phyloP scores from a whole-genome alignment of 108 stramenopile genomes.

The Asterionellopsis glacialis region DNA sequence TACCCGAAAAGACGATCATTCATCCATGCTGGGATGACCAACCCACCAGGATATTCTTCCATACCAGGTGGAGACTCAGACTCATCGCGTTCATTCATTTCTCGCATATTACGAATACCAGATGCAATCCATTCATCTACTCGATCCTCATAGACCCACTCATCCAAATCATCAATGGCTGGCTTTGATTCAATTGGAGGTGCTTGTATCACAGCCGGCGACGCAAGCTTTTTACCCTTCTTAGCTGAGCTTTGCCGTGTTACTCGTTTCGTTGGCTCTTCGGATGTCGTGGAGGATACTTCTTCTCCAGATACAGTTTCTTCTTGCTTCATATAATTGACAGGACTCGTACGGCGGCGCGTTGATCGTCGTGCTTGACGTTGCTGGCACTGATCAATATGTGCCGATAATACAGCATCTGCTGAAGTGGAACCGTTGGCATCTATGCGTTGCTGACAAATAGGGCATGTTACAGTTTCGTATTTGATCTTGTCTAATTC shows the following conservation, averaged over 20 bases:
- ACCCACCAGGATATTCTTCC: constrained; percentile 54
- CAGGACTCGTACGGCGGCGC: not conserved
- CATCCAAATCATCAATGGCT: constrained; percentile 64
- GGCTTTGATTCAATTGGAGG: not conserved
- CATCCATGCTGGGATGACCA: constrained; percentile 75
- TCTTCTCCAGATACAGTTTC: no score
- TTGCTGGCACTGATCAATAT: constrained; percentile 8
- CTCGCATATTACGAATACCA: constrained; percentile 55
- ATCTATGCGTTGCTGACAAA: not conserved
- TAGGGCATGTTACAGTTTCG: not conserved
- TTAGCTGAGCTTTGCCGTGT: not conserved
- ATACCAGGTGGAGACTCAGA: constrained; percentile 58
- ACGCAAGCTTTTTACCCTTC: not conserved
- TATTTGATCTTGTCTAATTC: no score
- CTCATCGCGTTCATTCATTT: constrained; percentile 67
- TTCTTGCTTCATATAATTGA: no score
- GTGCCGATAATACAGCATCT: constrained; percentile 1
- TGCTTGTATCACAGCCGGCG: no score
- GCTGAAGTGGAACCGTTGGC: no score
- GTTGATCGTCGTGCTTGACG: not conserved
- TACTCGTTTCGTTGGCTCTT: not conserved
- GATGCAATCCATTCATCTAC: constrained; percentile 75
- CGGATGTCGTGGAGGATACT: no score
- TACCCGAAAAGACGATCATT: constrained; percentile 82
- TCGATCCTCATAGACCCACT: constrained; percentile 71